These are phyloP conservation scores for Clonostachys solani DNA, from an alignment of 2,329 filamentous ascomycete species.

Conservation along the genomic window DNA sequence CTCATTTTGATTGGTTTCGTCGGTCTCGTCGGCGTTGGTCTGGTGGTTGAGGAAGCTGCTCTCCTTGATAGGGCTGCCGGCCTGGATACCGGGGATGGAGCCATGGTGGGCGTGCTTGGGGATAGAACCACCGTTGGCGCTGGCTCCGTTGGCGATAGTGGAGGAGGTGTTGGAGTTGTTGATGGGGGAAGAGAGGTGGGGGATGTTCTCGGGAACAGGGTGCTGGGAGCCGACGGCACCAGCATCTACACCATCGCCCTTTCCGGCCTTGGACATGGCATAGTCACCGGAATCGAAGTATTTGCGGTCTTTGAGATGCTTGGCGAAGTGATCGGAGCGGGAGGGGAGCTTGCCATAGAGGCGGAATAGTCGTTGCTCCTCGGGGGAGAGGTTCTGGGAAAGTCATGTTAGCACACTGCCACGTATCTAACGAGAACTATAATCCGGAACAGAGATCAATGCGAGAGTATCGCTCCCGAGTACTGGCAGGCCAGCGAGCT, in stretches of 20 bases:
- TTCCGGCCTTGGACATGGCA: conserved; percentile 94
- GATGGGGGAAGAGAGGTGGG: conserved; percentile 73
- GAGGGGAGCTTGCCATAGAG: conserved; percentile 97
- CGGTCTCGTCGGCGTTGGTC: conserved; percentile 61
- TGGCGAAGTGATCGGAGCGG: conserved; percentile 93
- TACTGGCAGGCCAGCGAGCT: too few relatives aligned
- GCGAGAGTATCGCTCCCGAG: too few relatives aligned
- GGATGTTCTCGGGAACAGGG: conserved; percentile 91
- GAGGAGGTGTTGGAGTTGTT: conserved; percentile 19
- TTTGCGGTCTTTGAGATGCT: conserved; percentile 98
- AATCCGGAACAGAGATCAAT: too few relatives aligned
- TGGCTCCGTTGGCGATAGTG: conserved; percentile 15
- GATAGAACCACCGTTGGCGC: conserved; percentile 22
- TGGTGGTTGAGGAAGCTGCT: conserved; percentile 81
- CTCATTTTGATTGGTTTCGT: conserved; percentile 24
- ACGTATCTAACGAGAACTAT: too few relatives aligned
- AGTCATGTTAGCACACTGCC: too few relatives aligned
- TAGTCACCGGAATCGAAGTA: conserved; percentile 98
- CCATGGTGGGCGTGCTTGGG: conserved; percentile 34
- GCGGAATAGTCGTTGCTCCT: conserved; percentile 94
- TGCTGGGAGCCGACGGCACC: conserved; percentile 93
- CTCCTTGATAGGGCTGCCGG: conserved; percentile 85
- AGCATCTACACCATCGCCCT: conserved; percentile 89
- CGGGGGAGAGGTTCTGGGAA: conserved; percentile 76
- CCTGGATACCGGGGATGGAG: conserved; percentile 45